Conservation (phyloP, 129 eudicot species). For the Centaurea solstitialis region DNA sequence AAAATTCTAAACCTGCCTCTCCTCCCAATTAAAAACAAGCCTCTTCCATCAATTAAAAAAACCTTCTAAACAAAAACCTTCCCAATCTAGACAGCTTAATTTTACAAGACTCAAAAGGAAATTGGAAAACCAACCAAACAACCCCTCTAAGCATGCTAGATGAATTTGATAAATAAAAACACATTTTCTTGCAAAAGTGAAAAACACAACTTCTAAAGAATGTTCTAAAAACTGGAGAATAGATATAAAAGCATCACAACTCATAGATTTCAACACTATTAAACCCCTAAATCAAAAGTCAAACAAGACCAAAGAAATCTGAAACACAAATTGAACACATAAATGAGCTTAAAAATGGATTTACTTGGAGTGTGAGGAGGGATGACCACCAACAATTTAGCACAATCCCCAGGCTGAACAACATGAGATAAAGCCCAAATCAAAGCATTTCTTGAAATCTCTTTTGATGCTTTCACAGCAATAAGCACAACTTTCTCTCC, state of each 20-base stretch:
- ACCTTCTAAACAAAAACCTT: no score
- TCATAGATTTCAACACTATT: not conserved
- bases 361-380: slow-evolving; percentile 66
- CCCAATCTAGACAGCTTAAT: no score
- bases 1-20: no score
- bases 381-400: slow-evolving; percentile 72
- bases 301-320: slow-evolving; percentile 5
- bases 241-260: not conserved
- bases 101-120: no score
- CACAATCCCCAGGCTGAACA: slow-evolving; percentile 83
- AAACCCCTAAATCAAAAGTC: slow-evolving; percentile 21
- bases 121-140: no score
- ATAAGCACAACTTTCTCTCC: slow-evolving; percentile 69
- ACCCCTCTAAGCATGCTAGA: not conserved
- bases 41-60: no score
- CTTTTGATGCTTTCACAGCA: slow-evolving; percentile 75
- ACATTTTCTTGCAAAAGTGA: not conserved
- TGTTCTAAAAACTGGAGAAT: not conserved
- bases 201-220: not conserved
- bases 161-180: not conserved
- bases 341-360: slow-evolving; percentile 4
- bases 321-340: not conserved
- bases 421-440: slow-evolving; percentile 88
- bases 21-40: no score
- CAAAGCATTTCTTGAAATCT: slow-evolving; percentile 70